Evolutionary conservation across 2,329 filamentous ascomycete genomes (phyloP).

Genomic region (Monilinia aucupariae): DNA sequence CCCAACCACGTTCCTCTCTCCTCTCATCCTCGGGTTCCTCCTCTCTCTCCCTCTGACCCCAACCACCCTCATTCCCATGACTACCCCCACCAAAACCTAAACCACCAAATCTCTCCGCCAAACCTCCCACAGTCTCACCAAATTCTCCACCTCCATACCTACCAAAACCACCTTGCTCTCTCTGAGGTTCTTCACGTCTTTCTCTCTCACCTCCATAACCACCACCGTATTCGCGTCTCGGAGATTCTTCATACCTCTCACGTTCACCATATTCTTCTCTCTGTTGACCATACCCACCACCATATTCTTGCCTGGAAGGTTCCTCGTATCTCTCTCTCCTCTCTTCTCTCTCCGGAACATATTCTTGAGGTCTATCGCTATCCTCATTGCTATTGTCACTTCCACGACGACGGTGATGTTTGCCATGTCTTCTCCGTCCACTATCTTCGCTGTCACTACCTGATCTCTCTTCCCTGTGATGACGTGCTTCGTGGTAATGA

Average conservation of each 20-base stretch:
- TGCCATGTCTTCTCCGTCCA: slow-evolving; percentile 29
- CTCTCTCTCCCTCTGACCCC: slow-evolving; percentile 5
- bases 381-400: slow-evolving; percentile 21
- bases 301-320: slow-evolving; percentile 21
- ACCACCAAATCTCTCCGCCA: slow-evolving; percentile 13
- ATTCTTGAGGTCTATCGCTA: slow-evolving; percentile 20
- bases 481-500: slow-evolving; percentile 21
- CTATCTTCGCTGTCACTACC: slow-evolving; percentile 32
- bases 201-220: neutral
- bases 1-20: slow-evolving; percentile 1
- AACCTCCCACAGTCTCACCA: slow-evolving; percentile 13
- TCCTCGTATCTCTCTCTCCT: slow-evolving; percentile 16
- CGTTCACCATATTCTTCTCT: slow-evolving; percentile 16
- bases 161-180: slow-evolving; percentile 18
- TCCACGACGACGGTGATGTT: slow-evolving; percentile 22
- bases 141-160: slow-evolving; percentile 12
- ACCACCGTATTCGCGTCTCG: slow-evolving; percentile 11
- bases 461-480: slow-evolving; percentile 28
- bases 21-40: slow-evolving; percentile 33
- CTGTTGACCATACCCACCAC: slow-evolving; percentile 17
- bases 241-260: slow-evolving; percentile 17
- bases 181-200: neutral
- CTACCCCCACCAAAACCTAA: slow-evolving; percentile 2
- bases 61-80: neutral
- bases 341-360: slow-evolving; percentile 17